Evolutionary conservation across 352 stramenopile species (phyloP).

Genomic region (Phytophthora rubi): DNA sequence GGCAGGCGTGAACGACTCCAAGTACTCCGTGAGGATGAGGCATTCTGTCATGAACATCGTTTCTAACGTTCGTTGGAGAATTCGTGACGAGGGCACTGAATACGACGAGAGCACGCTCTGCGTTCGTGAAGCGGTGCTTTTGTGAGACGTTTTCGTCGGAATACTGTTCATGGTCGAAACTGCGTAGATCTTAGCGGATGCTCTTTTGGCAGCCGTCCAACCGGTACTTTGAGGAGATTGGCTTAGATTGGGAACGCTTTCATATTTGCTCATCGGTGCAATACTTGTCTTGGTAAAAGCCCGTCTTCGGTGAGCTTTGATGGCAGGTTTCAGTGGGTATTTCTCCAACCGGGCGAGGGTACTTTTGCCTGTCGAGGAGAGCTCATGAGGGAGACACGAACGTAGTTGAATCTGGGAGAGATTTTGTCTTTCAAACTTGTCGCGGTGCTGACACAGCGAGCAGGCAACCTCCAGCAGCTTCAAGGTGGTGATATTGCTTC

Average conservation of each 20-base stretch:
- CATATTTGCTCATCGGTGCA: background rate
- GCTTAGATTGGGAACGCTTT: background rate
- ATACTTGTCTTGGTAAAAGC: background rate
- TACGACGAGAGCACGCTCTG: background rate
- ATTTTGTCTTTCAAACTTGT: constrained; percentile 19
- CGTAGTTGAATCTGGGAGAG: constrained; percentile 21
- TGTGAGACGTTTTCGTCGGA: background rate
- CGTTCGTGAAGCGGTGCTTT: constrained; percentile 5
- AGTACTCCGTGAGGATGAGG: constrained; percentile 44
- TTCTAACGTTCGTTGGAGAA: constrained; percentile 18
- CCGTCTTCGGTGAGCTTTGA: constrained; percentile 15
- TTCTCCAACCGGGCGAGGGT: constrained; percentile 18
- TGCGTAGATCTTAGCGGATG: constrained; percentile 1
- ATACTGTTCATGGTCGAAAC: constrained; percentile 1
- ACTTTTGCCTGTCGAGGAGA: constrained; percentile 11
- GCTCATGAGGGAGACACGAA: constrained; percentile 22
- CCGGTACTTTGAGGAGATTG: background rate
- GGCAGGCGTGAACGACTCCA: constrained; percentile 40
- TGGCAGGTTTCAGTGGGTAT: constrained; percentile 8
- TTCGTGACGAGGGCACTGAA: background rate
- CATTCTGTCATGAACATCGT: constrained; percentile 45
- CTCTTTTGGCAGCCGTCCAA: constrained; percentile 3
- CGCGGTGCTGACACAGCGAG: constrained; percentile 14
- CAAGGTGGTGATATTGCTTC: background rate
- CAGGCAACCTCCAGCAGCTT: constrained; percentile 10